Conservation (phyloP, 208 protist genomes). For the Acanthamoeba culbertsoni region DNA sequence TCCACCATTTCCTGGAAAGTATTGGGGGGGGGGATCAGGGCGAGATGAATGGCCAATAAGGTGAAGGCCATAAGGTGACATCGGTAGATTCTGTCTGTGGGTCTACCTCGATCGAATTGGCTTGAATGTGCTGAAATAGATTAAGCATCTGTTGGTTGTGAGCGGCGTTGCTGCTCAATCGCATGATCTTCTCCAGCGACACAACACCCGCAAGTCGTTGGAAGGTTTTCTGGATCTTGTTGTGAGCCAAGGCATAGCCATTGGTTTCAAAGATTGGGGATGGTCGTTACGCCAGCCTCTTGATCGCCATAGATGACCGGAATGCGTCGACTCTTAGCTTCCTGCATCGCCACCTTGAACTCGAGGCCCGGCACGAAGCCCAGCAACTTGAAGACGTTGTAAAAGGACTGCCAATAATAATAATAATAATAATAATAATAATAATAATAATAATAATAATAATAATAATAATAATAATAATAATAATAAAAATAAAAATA, state of each 20-base stretch:
- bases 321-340: neutral
- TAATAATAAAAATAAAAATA: too few species aligned
- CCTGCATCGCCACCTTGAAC: slow-evolving; percentile 21
- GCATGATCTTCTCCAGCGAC: neutral
- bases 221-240: neutral
- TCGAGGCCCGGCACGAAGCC: slow-evolving; percentile 28
- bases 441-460: too few species aligned
- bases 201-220: neutral
- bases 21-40: too few species aligned
- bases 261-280: too few species aligned
- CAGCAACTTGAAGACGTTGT: slow-evolving; percentile 16
- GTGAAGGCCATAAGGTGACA: too few species aligned
- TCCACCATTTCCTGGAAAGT: neutral
- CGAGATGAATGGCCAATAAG: too few species aligned
- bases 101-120: neutral
- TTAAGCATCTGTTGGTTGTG: neutral
- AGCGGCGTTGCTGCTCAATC: neutral
- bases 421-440: too few species aligned
- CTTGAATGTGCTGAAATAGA: neutral
- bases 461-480: too few species aligned
- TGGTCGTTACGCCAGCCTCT: neutral
- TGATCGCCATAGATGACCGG: slow-evolving; percentile 13
- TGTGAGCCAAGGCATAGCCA: too few species aligned
- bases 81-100: too few species aligned
- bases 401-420: neutral